These are phyloP conservation scores for Thielaviopsis populi DNA, from an alignment of 2,329 filamentous ascomycete genomes.

Conservation along the genomic window DNA sequence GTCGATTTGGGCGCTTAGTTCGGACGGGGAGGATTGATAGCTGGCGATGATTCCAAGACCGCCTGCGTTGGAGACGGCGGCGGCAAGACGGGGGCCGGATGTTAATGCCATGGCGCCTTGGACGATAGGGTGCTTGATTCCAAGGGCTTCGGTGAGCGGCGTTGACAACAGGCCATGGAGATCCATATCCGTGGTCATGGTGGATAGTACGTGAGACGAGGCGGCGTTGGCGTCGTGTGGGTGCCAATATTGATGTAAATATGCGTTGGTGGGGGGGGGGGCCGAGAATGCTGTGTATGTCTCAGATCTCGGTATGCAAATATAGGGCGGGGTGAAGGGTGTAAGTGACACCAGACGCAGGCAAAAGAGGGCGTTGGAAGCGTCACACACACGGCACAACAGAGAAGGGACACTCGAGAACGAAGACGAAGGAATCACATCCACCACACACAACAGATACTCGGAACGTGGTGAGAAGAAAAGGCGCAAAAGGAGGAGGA, in stretches of 20 bases:
- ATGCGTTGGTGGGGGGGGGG: not conserved
- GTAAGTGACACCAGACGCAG: not conserved
- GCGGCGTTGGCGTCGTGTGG: not conserved
- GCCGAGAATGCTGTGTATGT: not conserved
- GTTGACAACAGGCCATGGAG: slow-evolving; percentile 47
- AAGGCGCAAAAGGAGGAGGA: not conserved
- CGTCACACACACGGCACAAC: not conserved
- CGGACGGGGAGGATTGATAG: slow-evolving; percentile 55
- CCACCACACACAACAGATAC: not conserved
- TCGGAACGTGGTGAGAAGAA: not conserved
- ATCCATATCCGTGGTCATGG: too few relatives aligned
- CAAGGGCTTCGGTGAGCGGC: slow-evolving; percentile 61
- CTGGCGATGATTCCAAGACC: slow-evolving; percentile 65
- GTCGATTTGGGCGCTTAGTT: slow-evolving; percentile 65
- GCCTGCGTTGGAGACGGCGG: slow-evolving; percentile 77
- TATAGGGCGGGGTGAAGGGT: not conserved
- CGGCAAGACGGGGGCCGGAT: slow-evolving; percentile 62
- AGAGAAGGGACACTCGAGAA: not conserved
- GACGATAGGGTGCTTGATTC: slow-evolving; percentile 76
- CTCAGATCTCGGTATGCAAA: slow-evolving; percentile 1
- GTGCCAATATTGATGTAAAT: too few relatives aligned
- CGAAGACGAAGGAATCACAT: not conserved
- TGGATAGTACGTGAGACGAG: slow-evolving; percentile 20
- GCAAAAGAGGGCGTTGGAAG: not conserved
- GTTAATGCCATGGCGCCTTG: slow-evolving; percentile 90